Base-by-base conservation (phyloP, 179 eudicot species). In the Silene coronaria region DNA sequence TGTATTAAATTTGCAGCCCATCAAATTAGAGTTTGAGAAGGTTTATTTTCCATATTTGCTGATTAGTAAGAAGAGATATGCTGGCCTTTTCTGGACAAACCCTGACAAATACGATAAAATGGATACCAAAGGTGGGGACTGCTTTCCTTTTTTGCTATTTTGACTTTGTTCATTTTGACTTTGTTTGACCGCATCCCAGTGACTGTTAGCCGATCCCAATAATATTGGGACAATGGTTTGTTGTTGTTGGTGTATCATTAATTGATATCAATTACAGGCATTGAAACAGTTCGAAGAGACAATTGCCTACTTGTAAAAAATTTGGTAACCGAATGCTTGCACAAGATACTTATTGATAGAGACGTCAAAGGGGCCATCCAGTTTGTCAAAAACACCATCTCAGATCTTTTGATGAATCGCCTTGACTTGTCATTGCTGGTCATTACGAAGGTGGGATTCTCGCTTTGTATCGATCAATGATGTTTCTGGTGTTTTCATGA, bases 11-110 rank as follows among this genome's bases (percentile, higher is more conserved):
- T 82, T 78, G 82, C 82, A 96, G 99, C 99, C 99, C 74, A 96
- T 96, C 73, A 93, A 88, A 75, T 80, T 96, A 30, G 99, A 96
- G 92, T 96, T 96, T 86, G 99, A 96, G 92, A 96, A 96, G 89
- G 91, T 96, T 75, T 96, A 96, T 84, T 91, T 70, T 84, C 99
- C 97, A 53, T 96, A 96, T 84, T 79, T 96, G 53, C 85, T 96
- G 73, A 96, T 96, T 70, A 96, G 90, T 91, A 96, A 96, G 88
- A 95, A 95, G 92, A 85, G 99, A 83, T 96, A 96, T 79, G 99
- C 97, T 73, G 99, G 99, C 72, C 93, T 96, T 76, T 84, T 80
- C 71, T 93, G 99, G 97, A 96, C 99, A 51, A 92, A 89, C 75
- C 89, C 96, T 51, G 87, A 72, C 59, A 91, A 96, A 75, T 88